Base-by-base conservation (phyloP, 345 rosid species). In the Mercurialis annua region DNA sequence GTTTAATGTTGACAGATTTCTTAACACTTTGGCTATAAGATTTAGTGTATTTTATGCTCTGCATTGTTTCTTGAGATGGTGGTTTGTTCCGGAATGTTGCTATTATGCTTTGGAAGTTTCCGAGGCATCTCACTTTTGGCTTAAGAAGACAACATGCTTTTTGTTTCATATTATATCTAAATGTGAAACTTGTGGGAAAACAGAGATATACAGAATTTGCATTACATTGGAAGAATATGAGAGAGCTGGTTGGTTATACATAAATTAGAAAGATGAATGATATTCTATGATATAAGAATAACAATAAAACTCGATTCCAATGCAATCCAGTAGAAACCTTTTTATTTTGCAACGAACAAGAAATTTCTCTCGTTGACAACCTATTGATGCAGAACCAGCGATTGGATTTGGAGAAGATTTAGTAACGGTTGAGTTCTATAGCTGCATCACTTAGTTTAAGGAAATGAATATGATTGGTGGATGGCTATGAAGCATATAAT, bases 71-170 rank as follows among this genome's bases (percentile, higher is more conserved):
- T 16, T 18, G 11, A 20, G 47, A 34, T 36, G 42, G 2, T 24
- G 5, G 34, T 44, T 23, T 15, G 16, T 2, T 44, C 26, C 16
- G 23, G 24, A 52, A 5, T 38, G 48, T 23, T 36, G 47, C 3
- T 16, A 55, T 55, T 16, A n/a, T 59, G 47, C 63, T 59, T 59
- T 59, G 44, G 44, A 18, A 34, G 46, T 58, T 34, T 10, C 27
- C 36, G 62, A 21, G 59, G 9, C 59, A 54, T 26, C 36, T 55
- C 59, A 55, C 29, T 29, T n/a, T 58, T 34, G 43, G 62, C 27
- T 58, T 58, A n/a, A 34, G 62, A 58, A 33, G 27, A 34, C 40
- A 7, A 46, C 27, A 36, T 7, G 14, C 7, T 33, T 36, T 36
- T 36, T 34, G 16, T 34, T n/a, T 12, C 43, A 58, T 33, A 58